Evolutionary conservation across 768 basidiomycete species (phyloP), one percentile per base, ranked within the genome.

Genomic region (Phylloporus arenicola): DNA sequence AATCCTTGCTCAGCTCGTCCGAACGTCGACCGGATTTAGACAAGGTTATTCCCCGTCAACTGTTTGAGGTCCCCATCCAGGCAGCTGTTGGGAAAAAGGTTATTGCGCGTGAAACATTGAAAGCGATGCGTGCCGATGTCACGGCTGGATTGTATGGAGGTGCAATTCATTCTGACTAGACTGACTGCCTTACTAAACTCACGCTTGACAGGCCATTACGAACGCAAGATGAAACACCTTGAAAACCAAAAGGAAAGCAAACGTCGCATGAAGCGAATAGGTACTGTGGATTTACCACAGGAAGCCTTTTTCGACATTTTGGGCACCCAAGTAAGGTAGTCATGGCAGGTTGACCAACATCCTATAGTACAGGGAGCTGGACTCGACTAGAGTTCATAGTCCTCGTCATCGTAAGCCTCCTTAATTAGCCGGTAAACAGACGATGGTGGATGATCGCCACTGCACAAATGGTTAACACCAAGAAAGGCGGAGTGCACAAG

Each of bases 51-150:
- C 93, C 94, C 25, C 75, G 88, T 41, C 94, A 97, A 64, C 68
- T 92, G 43, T 98, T 94, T 62, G 94, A 97, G 68, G 84, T 97
- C 11, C 87, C 94, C 2, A 96, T 99, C 46, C 96, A 98, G 64
- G 96, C 96, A 31, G 85, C 84, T 1, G 76, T 96, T 16, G 94
- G 94, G 13, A 82, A 79, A 57, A 90, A 84, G 54, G 78, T 97
- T 48, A 81, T 98, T 43, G 91, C 95, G 4, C 80, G 95, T 25
- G 92, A 95, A 65, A 94, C 86, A 14, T 68, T 95, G 39, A 87
- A 84, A 41, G 91, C 92, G 2, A 68, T 90, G 59, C 82, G 90
- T 29, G 88, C 90, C 22, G 90, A 99, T 57, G 95, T 98, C 16
- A 96, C 93, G 0, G 93, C 92, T 16, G 92, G 92, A 3, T 70